These are phyloP conservation scores for Oryza officinalis DNA, from an alignment of 176 grass and related monocot species.

Conservation along the genomic window DNA sequence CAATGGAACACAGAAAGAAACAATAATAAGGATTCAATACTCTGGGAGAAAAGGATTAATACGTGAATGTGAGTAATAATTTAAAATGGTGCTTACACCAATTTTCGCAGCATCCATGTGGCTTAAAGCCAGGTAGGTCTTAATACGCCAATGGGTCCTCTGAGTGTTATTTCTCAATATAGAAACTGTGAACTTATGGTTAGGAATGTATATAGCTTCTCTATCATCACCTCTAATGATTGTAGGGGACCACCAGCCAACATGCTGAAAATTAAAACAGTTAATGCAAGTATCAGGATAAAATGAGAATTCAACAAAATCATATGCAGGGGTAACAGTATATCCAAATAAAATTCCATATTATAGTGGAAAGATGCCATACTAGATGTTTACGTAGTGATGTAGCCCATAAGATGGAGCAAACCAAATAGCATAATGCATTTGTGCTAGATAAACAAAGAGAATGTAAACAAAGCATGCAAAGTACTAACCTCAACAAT, in stretches of 20 bases:
- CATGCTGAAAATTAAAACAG: conserved; percentile 75
- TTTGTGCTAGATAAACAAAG: not conserved
- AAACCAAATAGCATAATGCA: conserved; percentile 24
- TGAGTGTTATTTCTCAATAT: conserved; percentile 87
- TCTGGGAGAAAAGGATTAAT: not conserved
- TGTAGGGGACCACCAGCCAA: conserved; percentile 96
- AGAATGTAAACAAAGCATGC: conserved; percentile 13
- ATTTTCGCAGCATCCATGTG: conserved; percentile 99
- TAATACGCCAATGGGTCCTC: conserved; percentile 97
- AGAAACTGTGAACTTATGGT: conserved; percentile 97
- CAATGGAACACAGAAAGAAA: conserved; percentile 26
- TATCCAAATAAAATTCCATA: conserved; percentile 6
- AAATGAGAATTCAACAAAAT: conserved; percentile 18
- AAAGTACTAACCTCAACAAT: conserved; percentile 85
- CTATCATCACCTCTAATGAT: conserved; percentile 92
- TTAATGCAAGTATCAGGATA: not conserved
- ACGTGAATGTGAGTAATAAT: not conserved
- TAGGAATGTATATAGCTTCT: conserved; percentile 96
- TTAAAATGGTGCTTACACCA: conserved; percentile 58
- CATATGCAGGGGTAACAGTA: not conserved
- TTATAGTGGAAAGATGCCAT: conserved; percentile 16
- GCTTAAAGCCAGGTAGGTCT: conserved; percentile 93
- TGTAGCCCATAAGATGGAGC: conserved; percentile 17
- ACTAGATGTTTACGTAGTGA: not conserved
- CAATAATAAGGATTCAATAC: conserved; percentile 33